phyloP scores from a whole-genome alignment of 768 basidiomycete species.

The Glaciozyma antarctica region DNA sequence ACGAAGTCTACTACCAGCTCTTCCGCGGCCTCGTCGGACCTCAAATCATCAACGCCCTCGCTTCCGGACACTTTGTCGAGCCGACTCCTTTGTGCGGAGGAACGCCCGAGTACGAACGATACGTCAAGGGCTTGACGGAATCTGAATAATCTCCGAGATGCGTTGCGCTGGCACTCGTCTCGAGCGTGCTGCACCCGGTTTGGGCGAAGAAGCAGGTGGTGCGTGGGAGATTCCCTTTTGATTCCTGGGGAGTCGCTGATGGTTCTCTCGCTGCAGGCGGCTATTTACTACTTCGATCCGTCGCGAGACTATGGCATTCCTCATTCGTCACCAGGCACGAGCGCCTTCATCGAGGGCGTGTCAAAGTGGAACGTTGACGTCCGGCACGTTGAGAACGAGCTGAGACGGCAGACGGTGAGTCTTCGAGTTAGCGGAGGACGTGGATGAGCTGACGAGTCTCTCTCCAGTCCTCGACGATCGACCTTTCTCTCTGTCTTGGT shows the following conservation, averaged over 20 bases:
- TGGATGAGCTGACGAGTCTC: neutral
- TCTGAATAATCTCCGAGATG: constrained; percentile 87
- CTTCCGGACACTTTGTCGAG: constrained; percentile 72
- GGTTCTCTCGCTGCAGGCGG: constrained; percentile 18
- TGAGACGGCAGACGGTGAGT: constrained; percentile 89
- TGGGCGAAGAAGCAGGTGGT: constrained; percentile 70
- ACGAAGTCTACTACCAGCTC: constrained; percentile 92
- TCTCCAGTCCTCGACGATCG: constrained; percentile 84
- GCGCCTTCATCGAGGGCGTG: constrained; percentile 77
- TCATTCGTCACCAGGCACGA: constrained; percentile 69
- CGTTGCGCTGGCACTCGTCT: constrained; percentile 77
- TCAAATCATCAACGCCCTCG: constrained; percentile 89
- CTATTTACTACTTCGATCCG: constrained; percentile 41
- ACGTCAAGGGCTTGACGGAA: constrained; percentile 90
- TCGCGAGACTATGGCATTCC: constrained; percentile 44
- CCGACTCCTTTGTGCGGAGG: constrained; percentile 86
- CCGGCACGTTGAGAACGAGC: constrained; percentile 77
- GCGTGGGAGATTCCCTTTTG: constrained; percentile 25
- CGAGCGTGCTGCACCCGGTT: constrained; percentile 63
- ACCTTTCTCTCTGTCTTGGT: constrained; percentile 86
- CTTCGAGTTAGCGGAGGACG: neutral
- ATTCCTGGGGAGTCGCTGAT: neutral
- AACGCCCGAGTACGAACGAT: constrained; percentile 85
- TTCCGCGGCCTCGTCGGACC: constrained; percentile 83
- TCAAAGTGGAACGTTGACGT: constrained; percentile 82